phyloP scores from a whole-genome alignment of 768 basidiomycete species.

The Agaricus subrufescens region DNA sequence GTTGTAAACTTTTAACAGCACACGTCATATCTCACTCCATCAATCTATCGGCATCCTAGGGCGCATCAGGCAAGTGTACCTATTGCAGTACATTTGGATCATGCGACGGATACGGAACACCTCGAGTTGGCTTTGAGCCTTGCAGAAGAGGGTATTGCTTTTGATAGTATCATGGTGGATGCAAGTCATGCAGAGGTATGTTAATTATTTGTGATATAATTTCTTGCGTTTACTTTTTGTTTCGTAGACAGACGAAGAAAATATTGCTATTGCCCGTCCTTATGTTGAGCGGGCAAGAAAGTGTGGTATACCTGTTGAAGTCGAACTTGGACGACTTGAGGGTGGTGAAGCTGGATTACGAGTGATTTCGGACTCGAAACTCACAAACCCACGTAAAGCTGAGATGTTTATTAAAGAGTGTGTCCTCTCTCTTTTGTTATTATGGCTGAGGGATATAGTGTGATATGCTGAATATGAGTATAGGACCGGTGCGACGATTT shows the following conservation, averaged over 20 bases:
- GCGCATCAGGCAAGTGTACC: constrained; percentile 43
- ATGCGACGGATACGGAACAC: constrained; percentile 42
- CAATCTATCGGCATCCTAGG: constrained; percentile 15
- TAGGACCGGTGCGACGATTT: constrained; percentile 39
- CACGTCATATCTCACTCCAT: background rate
- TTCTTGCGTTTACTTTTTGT: background rate
- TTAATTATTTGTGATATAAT: background rate
- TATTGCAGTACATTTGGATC: constrained; percentile 44
- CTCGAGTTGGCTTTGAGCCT: constrained; percentile 40
- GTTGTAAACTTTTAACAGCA: background rate
- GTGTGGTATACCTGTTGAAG: constrained; percentile 37
- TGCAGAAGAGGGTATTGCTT: constrained; percentile 40
- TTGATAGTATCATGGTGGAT: constrained; percentile 49
- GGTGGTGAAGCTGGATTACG: constrained; percentile 46
- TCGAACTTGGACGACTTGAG: constrained; percentile 44
- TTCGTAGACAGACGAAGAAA: constrained; percentile 41
- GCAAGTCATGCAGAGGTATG: constrained; percentile 42
- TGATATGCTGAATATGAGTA: background rate
- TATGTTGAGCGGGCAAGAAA: constrained; percentile 39
- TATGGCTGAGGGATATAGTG: background rate
- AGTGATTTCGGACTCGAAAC: constrained; percentile 42
- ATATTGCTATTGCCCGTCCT: constrained; percentile 37
- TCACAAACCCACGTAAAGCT: constrained; percentile 39
- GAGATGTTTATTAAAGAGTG: constrained; percentile 37
- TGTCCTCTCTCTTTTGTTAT: background rate